Base-by-base conservation (phyloP, 495 filamentous ascomycete species). In the Lepidopterella palustris region DNA sequence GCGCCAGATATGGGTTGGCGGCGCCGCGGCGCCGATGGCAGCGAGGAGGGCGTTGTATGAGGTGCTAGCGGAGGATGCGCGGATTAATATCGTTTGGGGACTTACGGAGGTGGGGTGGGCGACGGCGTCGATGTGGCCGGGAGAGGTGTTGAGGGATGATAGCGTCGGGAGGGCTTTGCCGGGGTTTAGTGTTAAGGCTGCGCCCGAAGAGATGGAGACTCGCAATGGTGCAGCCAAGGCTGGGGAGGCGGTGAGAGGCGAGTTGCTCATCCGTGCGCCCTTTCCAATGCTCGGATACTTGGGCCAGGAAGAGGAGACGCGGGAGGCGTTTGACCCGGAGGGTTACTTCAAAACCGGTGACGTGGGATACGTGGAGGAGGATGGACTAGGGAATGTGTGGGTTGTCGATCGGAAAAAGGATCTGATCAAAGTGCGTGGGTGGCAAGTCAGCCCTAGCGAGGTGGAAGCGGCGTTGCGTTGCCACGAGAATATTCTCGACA, bases 391-490 rank as follows among this genome's bases (percentile, higher is more conserved):
- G 13, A 78, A 80, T 28, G 83, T 87, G 69, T 82, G 84, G 64
- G 82, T 95, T 21, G 82, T 93, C 20, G 90, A 93, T 67, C 82
- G 90, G 20, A 82, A 86, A 61, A 86, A 86, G 65, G 68, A 69
- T 42, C 61, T 71, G 18, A 63, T 71, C 64, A 69, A 73, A 87
- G 92, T 54, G 87, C 87, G 71, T 40, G 90, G 86, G 20, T 86
- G 85, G 63, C 90, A 95, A 69, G 88, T 96, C 23, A 87, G 88
- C 2, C 90, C 90, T 0, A 87, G 89, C 0, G 90, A 96, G 72
- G 74, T 96, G 1, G 90, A 96, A 69, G 82, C 80, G 4, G 69
- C 90, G 1, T 73, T 96, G 23, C 73, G 93, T 11, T 82, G 86
- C 24, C 83, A 88, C 53, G 81, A 82, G 5, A 77, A 78, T 2